Percentiles rank a stretch among this genome's conserved stretches.
These are phyloP conservation scores for Ceratocystis eucalypticola DNA, from an alignment of 2,329 filamentous ascomycete genomes.

Conservation along the genomic window DNA sequence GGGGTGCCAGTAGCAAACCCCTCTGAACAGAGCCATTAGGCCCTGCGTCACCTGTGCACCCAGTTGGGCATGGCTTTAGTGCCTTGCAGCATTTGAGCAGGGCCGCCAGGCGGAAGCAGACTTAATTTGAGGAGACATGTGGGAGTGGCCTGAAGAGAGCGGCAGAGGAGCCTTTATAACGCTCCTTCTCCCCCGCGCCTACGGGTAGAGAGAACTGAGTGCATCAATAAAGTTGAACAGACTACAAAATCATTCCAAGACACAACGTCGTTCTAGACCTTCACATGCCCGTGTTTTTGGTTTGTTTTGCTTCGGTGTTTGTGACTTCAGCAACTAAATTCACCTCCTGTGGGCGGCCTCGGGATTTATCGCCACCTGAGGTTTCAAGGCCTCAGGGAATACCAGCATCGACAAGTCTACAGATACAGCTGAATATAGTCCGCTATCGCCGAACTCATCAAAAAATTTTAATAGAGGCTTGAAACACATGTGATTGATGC, in stretches of 20 bases:
- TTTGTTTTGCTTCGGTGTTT: not conserved
- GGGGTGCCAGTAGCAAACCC: not conserved
- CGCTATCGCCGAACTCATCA: not conserved
- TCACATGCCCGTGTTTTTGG: not conserved
- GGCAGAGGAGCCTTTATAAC: not conserved
- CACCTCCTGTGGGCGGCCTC: not conserved
- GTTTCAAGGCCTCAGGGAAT: not conserved
- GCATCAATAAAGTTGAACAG: not conserved
- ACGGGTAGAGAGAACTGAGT: not conserved
- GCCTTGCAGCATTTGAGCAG: not conserved
- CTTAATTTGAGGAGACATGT: not conserved
- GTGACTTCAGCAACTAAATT: not conserved
- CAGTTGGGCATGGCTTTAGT: not conserved
- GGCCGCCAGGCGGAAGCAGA: not conserved
- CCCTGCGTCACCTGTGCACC: not conserved
- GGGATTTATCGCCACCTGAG: conserved; percentile 6
- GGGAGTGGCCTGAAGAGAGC: not conserved
- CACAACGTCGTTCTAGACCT: not conserved
- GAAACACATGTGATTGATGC: not conserved
- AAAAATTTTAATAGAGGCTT: not conserved
- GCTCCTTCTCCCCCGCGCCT: not conserved
- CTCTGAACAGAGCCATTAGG: not conserved
- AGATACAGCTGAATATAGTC: not conserved
- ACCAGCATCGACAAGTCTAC: not conserved
- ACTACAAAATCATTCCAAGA: not conserved